Evolutionary conservation across 176 grass and related monocot species (phyloP), one percentile per base, ranked within the genome.

Genomic region (Triticum timopheevii): DNA sequence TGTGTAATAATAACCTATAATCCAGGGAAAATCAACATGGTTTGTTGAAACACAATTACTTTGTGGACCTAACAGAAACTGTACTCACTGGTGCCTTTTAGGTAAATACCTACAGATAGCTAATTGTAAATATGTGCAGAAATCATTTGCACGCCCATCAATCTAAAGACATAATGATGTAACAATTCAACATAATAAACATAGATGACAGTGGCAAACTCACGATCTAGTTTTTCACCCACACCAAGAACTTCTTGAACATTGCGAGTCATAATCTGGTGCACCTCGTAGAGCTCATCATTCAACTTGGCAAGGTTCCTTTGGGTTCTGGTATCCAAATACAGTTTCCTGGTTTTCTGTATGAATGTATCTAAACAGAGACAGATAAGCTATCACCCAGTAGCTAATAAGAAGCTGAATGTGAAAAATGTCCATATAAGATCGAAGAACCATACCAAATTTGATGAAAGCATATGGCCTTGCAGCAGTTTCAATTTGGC

Each of bases 201-300:
- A 31, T 20, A 54, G 69, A 83, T 59, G 58, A 40, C 69, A 76
- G 30, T 58, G 64, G 9, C 4, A 39, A 80, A 95, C 95, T 93
- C 65, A 93, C 89, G 93, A 76, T 98, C 95, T 87, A 95, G 84
- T 25, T 95, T 93, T 93, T 95, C 95, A 85, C 95, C 95, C 17
- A 98, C 95, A 79, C 95, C 95, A 81, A 98, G 93, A 90, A 98
- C 95, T 85, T 95, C 95, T 85, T 98, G 93, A 83, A 98, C 90
- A 88, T 98, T 98, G 70, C 95, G 91, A 79, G 95, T 98, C 93
- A 98, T 98, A 78, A 95, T 95, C 74, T 95, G 93, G 67, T 98
- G 95, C 64, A 95, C 95, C 86, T 98, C 93, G 23, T 93, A 98
- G 72, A 98, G 93, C 80, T 98, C 95, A 83, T 98, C 93, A 68